phyloP scores from a whole-genome alignment of 257 asterid genomes.

The Nicotiana knightiana region DNA sequence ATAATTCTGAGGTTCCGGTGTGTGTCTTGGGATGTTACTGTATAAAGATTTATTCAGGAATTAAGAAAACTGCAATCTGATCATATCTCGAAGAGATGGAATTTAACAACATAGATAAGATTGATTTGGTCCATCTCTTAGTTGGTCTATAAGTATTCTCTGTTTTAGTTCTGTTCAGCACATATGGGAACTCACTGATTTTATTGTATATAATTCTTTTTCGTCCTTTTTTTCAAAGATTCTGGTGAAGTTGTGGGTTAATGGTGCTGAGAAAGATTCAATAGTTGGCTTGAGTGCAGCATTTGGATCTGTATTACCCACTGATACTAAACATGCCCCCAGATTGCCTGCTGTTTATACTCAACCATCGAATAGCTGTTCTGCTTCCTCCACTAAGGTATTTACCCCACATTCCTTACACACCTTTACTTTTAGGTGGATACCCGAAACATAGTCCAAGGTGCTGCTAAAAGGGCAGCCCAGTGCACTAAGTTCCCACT shows the following conservation, averaged over 20 bases:
- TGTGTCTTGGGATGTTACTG: neutral
- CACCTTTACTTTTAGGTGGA: neutral
- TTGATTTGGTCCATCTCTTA: neutral
- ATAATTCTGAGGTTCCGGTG: neutral
- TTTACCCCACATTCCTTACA: neutral
- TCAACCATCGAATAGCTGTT: constrained; percentile 58
- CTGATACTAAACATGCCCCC: constrained; percentile 34
- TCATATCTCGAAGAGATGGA: neutral
- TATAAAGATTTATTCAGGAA: neutral
- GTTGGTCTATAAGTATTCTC: neutral
- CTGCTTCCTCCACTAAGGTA: constrained; percentile 56
- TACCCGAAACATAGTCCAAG: neutral
- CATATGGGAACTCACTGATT: neutral
- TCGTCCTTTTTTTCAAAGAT: constrained; percentile 37
- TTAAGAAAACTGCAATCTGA: neutral
- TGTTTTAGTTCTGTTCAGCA: neutral
- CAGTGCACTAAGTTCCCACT: too few relatives aligned
- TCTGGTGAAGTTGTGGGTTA: constrained; percentile 57
- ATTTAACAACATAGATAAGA: neutral
- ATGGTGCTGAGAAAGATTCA: constrained; percentile 51
- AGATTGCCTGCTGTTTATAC: constrained; percentile 46
- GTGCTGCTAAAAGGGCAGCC: too few relatives aligned
- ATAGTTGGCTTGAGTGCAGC: constrained; percentile 65
- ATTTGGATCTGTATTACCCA: constrained; percentile 71
- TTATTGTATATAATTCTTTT: neutral